Conservation (phyloP, 1,139 yeast genomes). For the Blastobotrys persicus region DNA sequence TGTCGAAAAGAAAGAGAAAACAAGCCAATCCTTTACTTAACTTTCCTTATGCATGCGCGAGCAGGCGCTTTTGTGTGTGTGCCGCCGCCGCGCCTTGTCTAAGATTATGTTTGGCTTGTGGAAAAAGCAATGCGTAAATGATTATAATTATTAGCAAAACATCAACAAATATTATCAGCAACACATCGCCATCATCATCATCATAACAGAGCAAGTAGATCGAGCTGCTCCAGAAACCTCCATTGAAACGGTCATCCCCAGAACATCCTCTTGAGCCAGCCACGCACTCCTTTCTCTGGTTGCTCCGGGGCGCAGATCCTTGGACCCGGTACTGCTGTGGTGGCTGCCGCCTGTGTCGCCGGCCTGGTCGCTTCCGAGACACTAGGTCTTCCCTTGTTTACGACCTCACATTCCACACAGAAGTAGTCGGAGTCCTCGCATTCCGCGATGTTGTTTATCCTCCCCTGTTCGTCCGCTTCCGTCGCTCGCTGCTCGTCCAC, state of each 20-base stretch:
- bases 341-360: not conserved
- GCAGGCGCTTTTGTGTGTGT: not conserved
- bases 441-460: slow-evolving; percentile 51
- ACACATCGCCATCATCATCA: too few relatives aligned
- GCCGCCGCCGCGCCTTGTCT: not conserved
- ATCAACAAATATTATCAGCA: not conserved
- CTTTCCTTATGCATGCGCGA: not conserved
- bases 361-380: not conserved
- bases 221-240: too few relatives aligned
- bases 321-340: not conserved
- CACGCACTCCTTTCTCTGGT: not conserved
- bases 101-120: not conserved
- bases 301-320: not conserved
- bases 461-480: slow-evolving; percentile 52
- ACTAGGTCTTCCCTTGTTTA: not conserved
- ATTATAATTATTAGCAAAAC: not conserved
- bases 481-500: slow-evolving; percentile 48
- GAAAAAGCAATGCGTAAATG: not conserved
- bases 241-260: too few relatives aligned
- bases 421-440: not conserved
- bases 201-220: too few relatives aligned
- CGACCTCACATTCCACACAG: not conserved
- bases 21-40: slow-evolving; percentile 2
- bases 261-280: not conserved
- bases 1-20: not conserved